Conservation (phyloP, 768 basidiomycete species). For the Gloeopeniophorella convolvens region DNA sequence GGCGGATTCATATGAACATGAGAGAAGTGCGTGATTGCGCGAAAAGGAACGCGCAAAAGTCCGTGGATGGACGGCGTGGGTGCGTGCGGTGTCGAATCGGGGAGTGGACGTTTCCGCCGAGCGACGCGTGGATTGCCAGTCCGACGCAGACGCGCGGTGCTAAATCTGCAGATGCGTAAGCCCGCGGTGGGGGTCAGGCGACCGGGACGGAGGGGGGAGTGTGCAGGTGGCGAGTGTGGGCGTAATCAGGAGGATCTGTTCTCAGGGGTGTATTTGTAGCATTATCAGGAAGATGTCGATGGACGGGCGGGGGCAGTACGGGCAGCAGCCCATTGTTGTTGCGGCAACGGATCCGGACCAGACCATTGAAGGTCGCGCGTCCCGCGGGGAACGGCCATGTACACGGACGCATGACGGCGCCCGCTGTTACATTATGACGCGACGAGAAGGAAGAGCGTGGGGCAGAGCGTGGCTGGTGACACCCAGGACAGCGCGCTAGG, state of each 20-base stretch:
- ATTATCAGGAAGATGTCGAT: no score
- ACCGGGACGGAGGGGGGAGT: background rate
- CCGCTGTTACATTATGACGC: no score
- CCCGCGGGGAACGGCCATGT: no score
- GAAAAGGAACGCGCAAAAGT: background rate
- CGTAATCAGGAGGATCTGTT: slow-evolving; percentile 4
- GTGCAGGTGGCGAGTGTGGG: background rate
- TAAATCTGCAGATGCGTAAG: slow-evolving; percentile 1
- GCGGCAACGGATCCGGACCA: no score
- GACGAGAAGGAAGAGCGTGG: no score
- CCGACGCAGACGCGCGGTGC: slow-evolving; percentile 3
- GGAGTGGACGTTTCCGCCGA: slow-evolving; percentile 12
- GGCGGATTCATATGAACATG: no score
- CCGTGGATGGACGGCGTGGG: slow-evolving; percentile 10
- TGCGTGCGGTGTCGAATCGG: slow-evolving; percentile 15
- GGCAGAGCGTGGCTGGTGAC: no score
- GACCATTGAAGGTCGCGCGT: no score
- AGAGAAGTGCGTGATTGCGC: no score
- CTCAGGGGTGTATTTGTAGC: background rate
- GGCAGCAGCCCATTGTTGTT: background rate
- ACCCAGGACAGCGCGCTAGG: no score
- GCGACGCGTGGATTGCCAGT: slow-evolving; percentile 5
- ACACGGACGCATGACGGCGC: no score
- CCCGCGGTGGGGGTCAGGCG: slow-evolving; percentile 4
- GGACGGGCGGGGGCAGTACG: background rate